phyloP scores from a whole-genome alignment of 2,329 filamentous ascomycete genomes.

The Clarireedia monteithiana region DNA sequence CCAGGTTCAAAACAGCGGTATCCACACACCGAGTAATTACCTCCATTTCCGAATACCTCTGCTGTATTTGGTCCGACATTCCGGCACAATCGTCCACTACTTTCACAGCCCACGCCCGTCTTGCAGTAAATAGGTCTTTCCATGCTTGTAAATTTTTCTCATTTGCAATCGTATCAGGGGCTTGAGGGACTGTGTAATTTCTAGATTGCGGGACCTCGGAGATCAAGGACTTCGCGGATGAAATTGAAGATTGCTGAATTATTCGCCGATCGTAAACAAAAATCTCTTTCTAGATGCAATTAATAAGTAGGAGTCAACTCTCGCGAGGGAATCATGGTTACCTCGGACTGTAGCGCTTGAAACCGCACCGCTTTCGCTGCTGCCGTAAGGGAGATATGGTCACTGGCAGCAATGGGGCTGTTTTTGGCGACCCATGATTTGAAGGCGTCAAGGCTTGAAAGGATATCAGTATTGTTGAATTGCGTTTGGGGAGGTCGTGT shows the following conservation, averaged over 20 bases:
- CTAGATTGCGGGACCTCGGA: constrained; percentile 44
- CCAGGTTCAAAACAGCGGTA: constrained; percentile 79
- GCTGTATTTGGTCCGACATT: constrained; percentile 54
- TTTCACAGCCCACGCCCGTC: constrained; percentile 69
- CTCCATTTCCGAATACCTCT: constrained; percentile 64
- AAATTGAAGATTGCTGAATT: constrained; percentile 48
- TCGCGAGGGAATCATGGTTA: constrained; percentile 32
- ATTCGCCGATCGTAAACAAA: constrained; percentile 85
- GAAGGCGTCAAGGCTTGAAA: constrained; percentile 68
- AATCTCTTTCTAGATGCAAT: constrained; percentile 61
- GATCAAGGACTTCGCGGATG: constrained; percentile 36
- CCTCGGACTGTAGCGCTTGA: constrained; percentile 74
- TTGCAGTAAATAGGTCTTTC: constrained; percentile 76
- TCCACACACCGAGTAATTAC: constrained; percentile 74
- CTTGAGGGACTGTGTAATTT: constrained; percentile 50
- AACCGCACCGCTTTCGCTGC: constrained; percentile 47
- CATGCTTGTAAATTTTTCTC: constrained; percentile 79
- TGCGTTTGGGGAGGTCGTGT: not conserved
- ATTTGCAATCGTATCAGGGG: constrained; percentile 77
- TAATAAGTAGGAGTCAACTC: constrained; percentile 9
- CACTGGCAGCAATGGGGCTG: constrained; percentile 64
- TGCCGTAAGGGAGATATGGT: constrained; percentile 80
- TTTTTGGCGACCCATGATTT: constrained; percentile 71
- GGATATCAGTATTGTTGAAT: constrained; percentile 7
- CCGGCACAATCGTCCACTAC: constrained; percentile 61